Percentiles rank a stretch among this genome's conserved stretches.
Conservation (phyloP, 768 basidiomycete genomes). For the Psilocybe cyanescens region DNA sequence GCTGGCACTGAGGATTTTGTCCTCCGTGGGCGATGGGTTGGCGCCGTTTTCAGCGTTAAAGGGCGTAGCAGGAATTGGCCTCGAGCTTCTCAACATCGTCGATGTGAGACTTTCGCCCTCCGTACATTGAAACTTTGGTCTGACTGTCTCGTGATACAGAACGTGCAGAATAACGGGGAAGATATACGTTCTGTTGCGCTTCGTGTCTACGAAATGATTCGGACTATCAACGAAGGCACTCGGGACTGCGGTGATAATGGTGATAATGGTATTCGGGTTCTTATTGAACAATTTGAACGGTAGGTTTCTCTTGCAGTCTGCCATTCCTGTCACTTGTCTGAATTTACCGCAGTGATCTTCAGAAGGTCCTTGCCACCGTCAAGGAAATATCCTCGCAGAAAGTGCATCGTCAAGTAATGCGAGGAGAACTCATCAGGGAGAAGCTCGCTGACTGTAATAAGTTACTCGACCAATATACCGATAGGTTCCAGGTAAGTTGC, state of each 20-base stretch:
- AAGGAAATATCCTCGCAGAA: not conserved
- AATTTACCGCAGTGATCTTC: not conserved
- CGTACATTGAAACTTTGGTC: not conserved
- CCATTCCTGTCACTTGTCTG: not conserved
- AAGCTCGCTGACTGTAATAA: not conserved
- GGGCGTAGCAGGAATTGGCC: not conserved
- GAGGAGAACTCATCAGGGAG: not conserved
- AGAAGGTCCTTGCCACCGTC: not conserved
- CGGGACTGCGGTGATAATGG: not conserved
- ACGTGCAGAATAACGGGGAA: not conserved
- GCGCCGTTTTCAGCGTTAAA: not conserved
- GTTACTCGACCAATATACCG: not conserved
- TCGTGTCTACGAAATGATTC: not conserved
- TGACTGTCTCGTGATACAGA: not conserved
- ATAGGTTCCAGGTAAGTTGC: not conserved
- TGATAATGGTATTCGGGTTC: not conserved
- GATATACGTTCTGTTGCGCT: not conserved
- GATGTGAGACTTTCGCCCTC: not conserved
- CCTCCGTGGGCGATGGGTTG: not conserved
- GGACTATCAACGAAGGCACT: not conserved
- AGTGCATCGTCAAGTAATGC: not conserved
- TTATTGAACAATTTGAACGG: not conserved
- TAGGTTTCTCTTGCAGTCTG: not conserved
- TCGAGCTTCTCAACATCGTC: not conserved
- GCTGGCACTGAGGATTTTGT: not conserved